Evolutionary conservation across 345 rosid genomes (phyloP).

Genomic region (Melaleuca alternifolia): DNA sequence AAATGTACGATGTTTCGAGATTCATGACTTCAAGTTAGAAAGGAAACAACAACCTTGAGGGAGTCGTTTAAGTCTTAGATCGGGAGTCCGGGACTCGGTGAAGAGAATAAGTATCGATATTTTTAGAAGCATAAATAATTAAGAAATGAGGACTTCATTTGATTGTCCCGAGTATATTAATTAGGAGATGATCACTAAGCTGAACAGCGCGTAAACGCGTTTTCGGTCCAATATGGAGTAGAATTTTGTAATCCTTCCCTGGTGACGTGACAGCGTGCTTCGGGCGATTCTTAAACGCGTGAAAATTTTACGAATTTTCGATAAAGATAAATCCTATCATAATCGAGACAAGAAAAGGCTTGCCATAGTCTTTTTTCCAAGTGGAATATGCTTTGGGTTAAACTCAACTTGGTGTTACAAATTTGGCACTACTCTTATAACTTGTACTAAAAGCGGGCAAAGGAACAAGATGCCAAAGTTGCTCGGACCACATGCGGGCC

Average conservation of each 20-base stretch:
- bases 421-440: neutral
- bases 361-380: neutral
- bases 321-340: neutral
- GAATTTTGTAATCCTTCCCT: neutral
- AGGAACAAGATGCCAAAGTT: neutral
- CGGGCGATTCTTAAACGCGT: neutral
- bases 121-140: neutral
- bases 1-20: neutral
- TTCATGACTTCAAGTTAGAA: neutral
- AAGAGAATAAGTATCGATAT: neutral
- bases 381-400: neutral
- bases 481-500: neutral
- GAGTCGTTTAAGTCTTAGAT: neutral
- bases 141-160: neutral
- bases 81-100: neutral
- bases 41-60: neutral
- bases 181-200: neutral
- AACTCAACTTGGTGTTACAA: neutral
- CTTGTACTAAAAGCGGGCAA: neutral
- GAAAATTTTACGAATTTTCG: neutral
- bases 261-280: fast-evolving
- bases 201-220: neutral
- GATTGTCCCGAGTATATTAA: fast-evolving
- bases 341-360: neutral
- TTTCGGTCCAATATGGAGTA: neutral